These are phyloP conservation scores for Bothriochloa decipiens DNA, from an alignment of 176 grass and related monocot genomes.

Conservation along the genomic window DNA sequence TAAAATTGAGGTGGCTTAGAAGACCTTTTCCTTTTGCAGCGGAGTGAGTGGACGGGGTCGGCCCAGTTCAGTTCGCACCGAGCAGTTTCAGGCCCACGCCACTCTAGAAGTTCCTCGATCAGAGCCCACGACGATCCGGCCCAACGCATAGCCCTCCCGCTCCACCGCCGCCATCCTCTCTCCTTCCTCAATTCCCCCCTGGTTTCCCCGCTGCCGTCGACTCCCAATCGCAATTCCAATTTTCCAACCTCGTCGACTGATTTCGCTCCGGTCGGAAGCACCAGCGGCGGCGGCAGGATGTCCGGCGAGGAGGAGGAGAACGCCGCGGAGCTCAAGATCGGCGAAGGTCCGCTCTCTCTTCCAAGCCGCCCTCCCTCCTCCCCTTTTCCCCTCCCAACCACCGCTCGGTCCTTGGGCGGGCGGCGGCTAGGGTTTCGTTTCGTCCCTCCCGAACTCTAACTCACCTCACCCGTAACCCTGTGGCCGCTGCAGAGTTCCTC, in stretches of 20 bases:
- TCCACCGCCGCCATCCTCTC: background rate
- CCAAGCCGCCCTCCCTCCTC: background rate
- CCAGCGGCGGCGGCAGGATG: constrained; percentile 38
- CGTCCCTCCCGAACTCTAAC: background rate
- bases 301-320: constrained; percentile 94
- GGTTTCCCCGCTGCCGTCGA: background rate
- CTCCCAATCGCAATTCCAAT: background rate
- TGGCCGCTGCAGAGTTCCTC: constrained; percentile 55
- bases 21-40: background rate
- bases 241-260: background rate
- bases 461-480: background rate
- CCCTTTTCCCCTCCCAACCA: too few species aligned
- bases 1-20: too few species aligned
- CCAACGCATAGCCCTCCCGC: background rate
- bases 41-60: background rate
- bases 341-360: constrained; percentile 49
- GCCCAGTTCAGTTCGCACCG: background rate
- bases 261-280: background rate
- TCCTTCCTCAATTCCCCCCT: background rate
- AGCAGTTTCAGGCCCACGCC: background rate
- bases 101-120: background rate
- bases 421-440: constrained; percentile 38
- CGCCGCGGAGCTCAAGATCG: constrained; percentile 95
- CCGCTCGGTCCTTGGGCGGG: background rate
- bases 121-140: too few species aligned